Evolutionary conservation across 2,329 filamentous ascomycete species (phyloP).

Genomic region (Alternaria metachromatica): DNA sequence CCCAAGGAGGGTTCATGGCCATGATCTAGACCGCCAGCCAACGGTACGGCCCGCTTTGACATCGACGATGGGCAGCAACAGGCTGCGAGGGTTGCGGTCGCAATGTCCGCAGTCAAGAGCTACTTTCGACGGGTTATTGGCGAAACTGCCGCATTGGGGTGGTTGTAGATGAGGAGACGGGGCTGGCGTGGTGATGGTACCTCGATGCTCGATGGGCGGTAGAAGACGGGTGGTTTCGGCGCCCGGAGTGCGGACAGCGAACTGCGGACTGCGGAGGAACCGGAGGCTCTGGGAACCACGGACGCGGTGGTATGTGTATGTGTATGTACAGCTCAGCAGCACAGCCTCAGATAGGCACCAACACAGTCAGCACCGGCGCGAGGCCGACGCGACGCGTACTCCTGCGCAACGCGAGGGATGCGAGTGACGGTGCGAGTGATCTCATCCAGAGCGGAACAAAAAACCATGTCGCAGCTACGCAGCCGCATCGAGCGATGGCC

Average conservation of each 20-base stretch:
- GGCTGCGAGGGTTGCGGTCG: conserved; percentile 10
- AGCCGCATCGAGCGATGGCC: neutral
- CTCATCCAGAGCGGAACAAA: neutral
- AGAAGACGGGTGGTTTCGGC: neutral
- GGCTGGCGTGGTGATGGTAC: neutral
- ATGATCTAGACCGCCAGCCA: conserved; percentile 10
- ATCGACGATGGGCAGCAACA: conserved; percentile 6
- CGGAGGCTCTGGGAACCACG: neutral
- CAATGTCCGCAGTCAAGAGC: conserved; percentile 5
- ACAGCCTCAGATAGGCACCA: neutral
- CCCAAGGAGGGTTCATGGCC: conserved; percentile 1
- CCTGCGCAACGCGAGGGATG: neutral
- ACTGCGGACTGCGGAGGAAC: neutral
- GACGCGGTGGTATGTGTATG: neutral
- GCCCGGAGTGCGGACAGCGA: neutral
- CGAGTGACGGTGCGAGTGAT: neutral
- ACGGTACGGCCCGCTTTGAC: conserved; percentile 15
- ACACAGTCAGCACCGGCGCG: neutral
- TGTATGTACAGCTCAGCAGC: neutral
- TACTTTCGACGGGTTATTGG: conserved; percentile 3
- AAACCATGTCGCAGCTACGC: neutral
- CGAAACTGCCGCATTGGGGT: conserved; percentile 7
- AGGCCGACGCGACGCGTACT: neutral
- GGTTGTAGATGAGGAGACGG: neutral
- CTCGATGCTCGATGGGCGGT: neutral